These are phyloP conservation scores for Wickerhamomyces xylosicus DNA, from an alignment of 805 yeast genomes.

Conservation along the genomic window DNA sequence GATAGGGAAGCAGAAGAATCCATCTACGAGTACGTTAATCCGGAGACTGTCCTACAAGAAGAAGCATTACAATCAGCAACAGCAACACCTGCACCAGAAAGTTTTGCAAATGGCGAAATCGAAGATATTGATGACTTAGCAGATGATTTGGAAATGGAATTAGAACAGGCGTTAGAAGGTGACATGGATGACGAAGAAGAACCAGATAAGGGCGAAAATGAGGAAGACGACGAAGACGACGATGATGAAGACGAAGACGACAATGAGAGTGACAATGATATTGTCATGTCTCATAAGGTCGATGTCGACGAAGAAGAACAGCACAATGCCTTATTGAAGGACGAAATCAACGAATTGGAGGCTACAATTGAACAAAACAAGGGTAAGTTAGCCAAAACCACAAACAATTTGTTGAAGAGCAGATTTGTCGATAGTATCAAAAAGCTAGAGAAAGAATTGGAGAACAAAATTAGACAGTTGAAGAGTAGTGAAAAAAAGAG, in stretches of 20 bases:
- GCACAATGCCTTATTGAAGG: constrained; percentile 66
- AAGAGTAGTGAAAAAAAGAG: constrained; percentile 25
- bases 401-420: constrained; percentile 76
- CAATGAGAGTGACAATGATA: constrained; percentile 23
- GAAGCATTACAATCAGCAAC: constrained; percentile 9
- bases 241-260: constrained; percentile 29
- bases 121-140: constrained; percentile 9
- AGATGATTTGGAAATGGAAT: constrained; percentile 43
- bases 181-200: constrained; percentile 7
- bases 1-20: constrained; percentile 83
- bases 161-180: constrained; percentile 39
- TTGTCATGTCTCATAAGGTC: constrained; percentile 17
- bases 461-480: constrained; percentile 65
- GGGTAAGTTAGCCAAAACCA: constrained; percentile 59
- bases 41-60: constrained; percentile 23
- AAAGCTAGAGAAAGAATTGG: constrained; percentile 73
- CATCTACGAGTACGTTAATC: constrained; percentile 64
- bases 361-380: constrained; percentile 66
- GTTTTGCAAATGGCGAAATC: neutral
- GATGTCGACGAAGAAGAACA: constrained; percentile 37
- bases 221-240: constrained; percentile 28
- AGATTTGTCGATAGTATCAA: constrained; percentile 76
- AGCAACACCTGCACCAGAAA: neutral
- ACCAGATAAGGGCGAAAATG: constrained; percentile 5
- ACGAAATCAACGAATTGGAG: constrained; percentile 79